Evolutionary conservation across 306 rosid species (phyloP).

Genomic region (Medicago lupulina): DNA sequence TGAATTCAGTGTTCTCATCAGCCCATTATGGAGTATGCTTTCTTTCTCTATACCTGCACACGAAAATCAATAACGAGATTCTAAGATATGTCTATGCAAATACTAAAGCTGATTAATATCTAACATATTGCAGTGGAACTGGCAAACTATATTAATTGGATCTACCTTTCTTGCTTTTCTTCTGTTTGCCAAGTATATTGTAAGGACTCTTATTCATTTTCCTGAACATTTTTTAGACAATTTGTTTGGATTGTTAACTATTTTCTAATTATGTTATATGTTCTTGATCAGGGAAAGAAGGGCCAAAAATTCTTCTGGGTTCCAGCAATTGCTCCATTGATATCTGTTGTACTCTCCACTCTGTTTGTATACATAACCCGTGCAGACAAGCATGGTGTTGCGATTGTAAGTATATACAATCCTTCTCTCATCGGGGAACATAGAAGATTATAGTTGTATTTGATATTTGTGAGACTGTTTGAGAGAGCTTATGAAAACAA

Average conservation of each 20-base stretch:
- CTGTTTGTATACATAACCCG: constrained; percentile 75
- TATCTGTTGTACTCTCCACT: constrained; percentile 87
- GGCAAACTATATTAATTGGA: constrained; percentile 88
- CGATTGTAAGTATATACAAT: constrained; percentile 62
- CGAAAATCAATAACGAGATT: neutral
- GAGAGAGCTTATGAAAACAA: neutral
- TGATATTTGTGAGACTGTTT: neutral
- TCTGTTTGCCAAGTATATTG: constrained; percentile 68
- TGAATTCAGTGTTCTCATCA: constrained; percentile 67
- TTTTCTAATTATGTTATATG: constrained; percentile 41
- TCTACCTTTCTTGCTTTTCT: constrained; percentile 68
- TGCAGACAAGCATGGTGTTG: constrained; percentile 87
- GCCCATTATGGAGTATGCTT: constrained; percentile 83
- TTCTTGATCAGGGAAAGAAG: constrained; percentile 78
- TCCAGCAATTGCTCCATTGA: constrained; percentile 90
- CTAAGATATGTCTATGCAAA: neutral
- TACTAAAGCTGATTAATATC: constrained; percentile 38
- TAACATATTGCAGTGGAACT: constrained; percentile 86
- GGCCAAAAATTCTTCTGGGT: constrained; percentile 82
- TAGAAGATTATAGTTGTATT: constrained; percentile 2
- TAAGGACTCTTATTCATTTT: constrained; percentile 50
- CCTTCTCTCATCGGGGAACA: constrained; percentile 25
- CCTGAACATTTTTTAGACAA: constrained; percentile 1
- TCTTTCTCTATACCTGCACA: constrained; percentile 24
- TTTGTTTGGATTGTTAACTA: constrained; percentile 28